Evolutionary conservation across 257 asterid genomes (phyloP), one percentile per base, ranked within the genome.

Genomic region (Primulina huaijiensis): DNA sequence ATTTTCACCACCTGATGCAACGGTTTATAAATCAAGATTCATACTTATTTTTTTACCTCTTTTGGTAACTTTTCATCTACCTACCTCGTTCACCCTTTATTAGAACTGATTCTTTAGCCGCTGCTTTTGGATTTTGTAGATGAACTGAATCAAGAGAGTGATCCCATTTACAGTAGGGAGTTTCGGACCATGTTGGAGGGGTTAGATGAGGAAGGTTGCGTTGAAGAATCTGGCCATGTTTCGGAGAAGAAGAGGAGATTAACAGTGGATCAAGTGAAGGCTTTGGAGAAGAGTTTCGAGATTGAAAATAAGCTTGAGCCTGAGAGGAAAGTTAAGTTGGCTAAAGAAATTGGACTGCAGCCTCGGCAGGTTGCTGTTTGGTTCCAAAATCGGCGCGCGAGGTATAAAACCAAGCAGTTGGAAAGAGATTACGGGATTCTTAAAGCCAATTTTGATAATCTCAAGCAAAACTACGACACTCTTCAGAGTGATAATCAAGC

Each of bases 281-380:
- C 97, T 2, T 75, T 92, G 75, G 98, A 92, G 90, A 90, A 85
- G 79, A 85, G 85, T 62, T 92, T 92, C 55, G 98, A 92, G 78
- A 95, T 89, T 11, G 98, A 92, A 55, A 89, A 88, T 74, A 92
- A 92, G 76, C 95, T 92, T 12, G 97, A 92, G 33, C 97, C 98
- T 0, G 96, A 92, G 60, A 82, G 98, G 71, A 92, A 92, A 75
- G 89, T 85, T 5, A 90, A 88, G 69, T 85, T 92, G 9, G 98
- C 98, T 2, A 89, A 84, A 35, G 96, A 92, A 30, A 89, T 92
- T 5, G 96, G 97, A 0, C n/a, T 92, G 74, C 97, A 92, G 84
- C 98, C 98, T 20, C 72, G 98, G 20, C 98, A 92, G 83, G 98
- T 92, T 27, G 97, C 97, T 38, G 90, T 92, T 59, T 92, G 98